Base-by-base conservation (phyloP, 805 yeast species). In the Kurtzmaniella fragi region DNA sequence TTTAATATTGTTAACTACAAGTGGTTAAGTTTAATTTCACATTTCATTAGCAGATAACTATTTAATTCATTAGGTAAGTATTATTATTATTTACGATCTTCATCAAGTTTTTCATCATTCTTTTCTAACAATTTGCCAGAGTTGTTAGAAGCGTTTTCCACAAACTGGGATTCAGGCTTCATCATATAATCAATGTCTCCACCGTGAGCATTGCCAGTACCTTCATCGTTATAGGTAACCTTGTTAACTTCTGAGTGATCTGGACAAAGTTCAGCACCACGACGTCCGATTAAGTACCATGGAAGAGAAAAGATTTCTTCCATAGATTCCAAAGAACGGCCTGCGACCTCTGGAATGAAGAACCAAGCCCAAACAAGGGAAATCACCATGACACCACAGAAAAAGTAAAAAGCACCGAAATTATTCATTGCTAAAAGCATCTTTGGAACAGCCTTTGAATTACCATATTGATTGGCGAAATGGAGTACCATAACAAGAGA, bases 271-370 rank as follows among this genome's bases (percentile, higher is more conserved):
- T 61, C 56, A 26, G 72, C 65, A 50, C 78, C 78, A 34, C 59
- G 62, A 57, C 80, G 63, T 32, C 80, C 80, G 42, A 75, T 59
- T 41, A 71, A 42, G 53, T 75, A 73, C 80, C 80, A 76, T 34
- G 80, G 80, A 47, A 71, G 59, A 46, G 54, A 59, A 57, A 73
- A 73, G 37, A 73, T 54, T 38, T 68, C 72, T 43, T 71, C 76
- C 67, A 73, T 69, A 35, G 63, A 53, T 49, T 73, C 78, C 55
- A 73, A 63, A 28, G 71, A 57, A 43, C 73, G 55, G 14, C 76
- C 76, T 5, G 69, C 47, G 28, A 71, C 62, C 53, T 73, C 77
- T 3, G 77, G 77, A 25, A 73, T 43, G 49, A 70, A 68, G 57
- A 68, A 66, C 70, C 70, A 73, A 20, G 62, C 53, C 64, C 67